These are phyloP conservation scores for Cyathus striatus DNA, from an alignment of 768 basidiomycete genomes.

Conservation along the genomic window DNA sequence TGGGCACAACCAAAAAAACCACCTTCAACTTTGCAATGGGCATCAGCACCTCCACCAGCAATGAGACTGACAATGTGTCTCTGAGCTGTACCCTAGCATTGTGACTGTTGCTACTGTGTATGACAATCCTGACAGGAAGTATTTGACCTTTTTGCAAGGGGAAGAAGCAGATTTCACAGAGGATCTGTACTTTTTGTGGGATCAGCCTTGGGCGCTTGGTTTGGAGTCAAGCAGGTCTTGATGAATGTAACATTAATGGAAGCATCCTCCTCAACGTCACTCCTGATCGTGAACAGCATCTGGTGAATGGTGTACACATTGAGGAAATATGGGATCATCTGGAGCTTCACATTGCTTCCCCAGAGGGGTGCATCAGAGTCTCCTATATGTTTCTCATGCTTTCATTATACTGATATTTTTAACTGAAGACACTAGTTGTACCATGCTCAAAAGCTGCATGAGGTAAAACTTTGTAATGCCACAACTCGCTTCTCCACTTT, in stretches of 20 bases:
- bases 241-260: conserved; percentile 24
- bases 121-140: conserved; percentile 57
- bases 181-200: conserved; percentile 48
- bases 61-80: conserved; percentile 29
- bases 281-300: conserved; percentile 31
- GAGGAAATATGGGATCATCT: conserved; percentile 23
- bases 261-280: conserved; percentile 22
- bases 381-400: not conserved
- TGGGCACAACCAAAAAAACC: conserved; percentile 51
- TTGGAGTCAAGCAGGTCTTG: too few species aligned
- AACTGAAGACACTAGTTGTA: conserved; percentile 27
- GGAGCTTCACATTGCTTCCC: conserved; percentile 17
- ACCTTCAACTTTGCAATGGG: conserved; percentile 58
- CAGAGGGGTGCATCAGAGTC: conserved; percentile 13
- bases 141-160: conserved; percentile 40
- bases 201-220: conserved; percentile 39
- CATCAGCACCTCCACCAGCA: conserved; percentile 23
- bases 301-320: conserved; percentile 18
- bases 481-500: conserved; percentile 20
- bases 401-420: not conserved
- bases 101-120: conserved; percentile 53
- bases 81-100: conserved; percentile 52
- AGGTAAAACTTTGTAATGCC: conserved; percentile 17
- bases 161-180: conserved; percentile 30
- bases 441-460: conserved; percentile 13